Conservation (phyloP, 2,329 filamentous ascomycete species). For the Diaporthe sp. region DNA sequence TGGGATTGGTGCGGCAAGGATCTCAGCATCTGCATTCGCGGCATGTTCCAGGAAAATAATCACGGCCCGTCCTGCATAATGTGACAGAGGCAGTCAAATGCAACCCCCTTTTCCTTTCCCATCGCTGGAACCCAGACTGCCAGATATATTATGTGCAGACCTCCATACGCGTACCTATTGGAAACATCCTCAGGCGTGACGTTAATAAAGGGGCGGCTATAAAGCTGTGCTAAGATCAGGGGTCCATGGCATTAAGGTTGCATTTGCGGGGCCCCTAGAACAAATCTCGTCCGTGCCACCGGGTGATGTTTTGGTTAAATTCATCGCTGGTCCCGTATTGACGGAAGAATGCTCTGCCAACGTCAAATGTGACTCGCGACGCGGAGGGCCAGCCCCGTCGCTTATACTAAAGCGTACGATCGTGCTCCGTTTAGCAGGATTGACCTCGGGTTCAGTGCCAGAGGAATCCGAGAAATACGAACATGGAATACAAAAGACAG, state of each 20-base stretch:
- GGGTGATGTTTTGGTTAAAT: conserved; percentile 22
- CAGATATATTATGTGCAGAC: neutral
- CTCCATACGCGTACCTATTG: conserved; percentile 16
- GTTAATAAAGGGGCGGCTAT: conserved; percentile 1
- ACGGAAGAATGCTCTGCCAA: conserved; percentile 8
- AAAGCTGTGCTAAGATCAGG: neutral
- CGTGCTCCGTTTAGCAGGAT: neutral
- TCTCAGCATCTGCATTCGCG: neutral
- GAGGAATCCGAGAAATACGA: no score
- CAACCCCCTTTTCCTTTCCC: neutral
- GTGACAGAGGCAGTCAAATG: neutral
- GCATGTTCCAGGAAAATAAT: neutral
- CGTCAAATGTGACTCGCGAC: conserved; percentile 5
- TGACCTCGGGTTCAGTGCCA: neutral
- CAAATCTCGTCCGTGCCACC: conserved; percentile 8
- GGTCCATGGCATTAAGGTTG: neutral
- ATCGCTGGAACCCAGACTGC: conserved; percentile 2
- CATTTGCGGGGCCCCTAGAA: neutral
- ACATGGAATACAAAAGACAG: conserved; percentile 5
- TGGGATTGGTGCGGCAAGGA: conserved; percentile 16
- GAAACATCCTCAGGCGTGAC: neutral
- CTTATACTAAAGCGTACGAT: neutral
- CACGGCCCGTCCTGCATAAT: conserved; percentile 16
- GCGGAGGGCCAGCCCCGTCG: conserved; percentile 7
- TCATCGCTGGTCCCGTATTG: conserved; percentile 10